phyloP scores from a whole-genome alignment of 371 early-diverging fungal genomes.

The Capniomyces stellatus region DNA sequence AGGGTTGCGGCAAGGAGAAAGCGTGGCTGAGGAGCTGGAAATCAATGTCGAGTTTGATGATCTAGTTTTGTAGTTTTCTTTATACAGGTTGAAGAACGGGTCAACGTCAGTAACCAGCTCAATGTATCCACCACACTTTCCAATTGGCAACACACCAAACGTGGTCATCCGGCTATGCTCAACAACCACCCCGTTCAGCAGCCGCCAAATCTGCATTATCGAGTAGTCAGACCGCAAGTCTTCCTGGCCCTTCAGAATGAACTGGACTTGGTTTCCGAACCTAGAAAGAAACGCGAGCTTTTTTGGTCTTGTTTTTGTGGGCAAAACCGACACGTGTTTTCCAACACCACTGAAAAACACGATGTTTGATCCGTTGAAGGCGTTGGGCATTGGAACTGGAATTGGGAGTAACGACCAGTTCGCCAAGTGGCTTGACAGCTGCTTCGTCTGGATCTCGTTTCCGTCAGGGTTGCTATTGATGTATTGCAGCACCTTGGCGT shows the following conservation, averaged over 20 bases:
- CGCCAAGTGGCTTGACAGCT: background rate
- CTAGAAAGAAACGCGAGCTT: background rate
- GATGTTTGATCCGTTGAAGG: background rate
- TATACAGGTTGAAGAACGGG: constrained; percentile 40
- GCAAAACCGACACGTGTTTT: background rate
- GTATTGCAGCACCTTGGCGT: background rate
- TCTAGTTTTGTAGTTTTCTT: constrained; percentile 14
- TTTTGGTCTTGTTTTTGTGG: constrained; percentile 3
- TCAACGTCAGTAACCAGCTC: constrained; percentile 80
- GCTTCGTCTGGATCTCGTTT: background rate
- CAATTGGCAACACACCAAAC: constrained; percentile 86
- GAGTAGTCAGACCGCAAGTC: constrained; percentile 22
- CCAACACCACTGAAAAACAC: background rate
- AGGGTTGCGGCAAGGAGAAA: too few species aligned
- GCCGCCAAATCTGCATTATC: constrained; percentile 21
- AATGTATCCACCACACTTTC: constrained; percentile 81
- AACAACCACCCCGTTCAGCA: constrained; percentile 20
- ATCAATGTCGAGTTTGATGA: background rate
- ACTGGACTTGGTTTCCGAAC: background rate
- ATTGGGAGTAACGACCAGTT: background rate
- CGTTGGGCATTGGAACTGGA: background rate
- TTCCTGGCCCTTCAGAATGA: constrained; percentile 24
- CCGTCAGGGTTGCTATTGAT: background rate
- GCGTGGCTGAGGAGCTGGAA: too few species aligned
- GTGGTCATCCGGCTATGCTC: constrained; percentile 25